Evolutionary conservation across 257 asterid species (phyloP).

Genomic region (Euphrasia confusa): DNA sequence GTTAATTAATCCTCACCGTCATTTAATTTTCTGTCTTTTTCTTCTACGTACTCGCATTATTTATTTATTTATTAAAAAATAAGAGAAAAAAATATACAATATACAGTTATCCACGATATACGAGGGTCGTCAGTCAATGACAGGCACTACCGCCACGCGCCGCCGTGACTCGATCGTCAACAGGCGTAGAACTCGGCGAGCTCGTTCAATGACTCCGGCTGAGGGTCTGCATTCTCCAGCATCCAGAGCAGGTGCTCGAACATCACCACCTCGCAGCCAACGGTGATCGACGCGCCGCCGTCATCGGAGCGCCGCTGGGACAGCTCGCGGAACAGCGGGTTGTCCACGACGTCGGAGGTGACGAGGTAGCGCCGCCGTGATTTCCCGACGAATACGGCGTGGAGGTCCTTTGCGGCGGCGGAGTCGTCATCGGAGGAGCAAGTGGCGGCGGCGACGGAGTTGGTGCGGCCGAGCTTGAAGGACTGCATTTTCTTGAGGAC

Average conservation of each 20-base stretch:
- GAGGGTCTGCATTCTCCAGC: slow-evolving; percentile 67
- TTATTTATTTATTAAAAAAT: neutral
- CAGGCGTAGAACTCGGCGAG: slow-evolving; percentile 54
- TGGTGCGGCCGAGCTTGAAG: slow-evolving; percentile 64
- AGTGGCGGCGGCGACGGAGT: slow-evolving; percentile 46
- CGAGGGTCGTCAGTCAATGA: too few relatives aligned
- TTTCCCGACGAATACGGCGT: slow-evolving; percentile 87
- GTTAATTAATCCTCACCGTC: too few relatives aligned
- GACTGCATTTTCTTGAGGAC: slow-evolving; percentile 92
- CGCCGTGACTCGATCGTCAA: slow-evolving; percentile 24
- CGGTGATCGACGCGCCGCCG: slow-evolving; percentile 31
- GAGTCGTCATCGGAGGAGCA: slow-evolving; percentile 36
- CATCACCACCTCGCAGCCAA: slow-evolving; percentile 85
- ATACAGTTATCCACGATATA: slow-evolving; percentile 32
- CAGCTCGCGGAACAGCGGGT: slow-evolving; percentile 89
- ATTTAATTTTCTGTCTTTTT: neutral
- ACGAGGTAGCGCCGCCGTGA: slow-evolving; percentile 83
- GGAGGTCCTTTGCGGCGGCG: slow-evolving; percentile 34
- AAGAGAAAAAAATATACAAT: neutral
- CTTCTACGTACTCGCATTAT: slow-evolving; percentile 35
- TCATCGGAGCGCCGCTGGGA: slow-evolving; percentile 31
- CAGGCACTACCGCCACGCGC: neutral
- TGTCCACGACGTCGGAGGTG: slow-evolving; percentile 64
- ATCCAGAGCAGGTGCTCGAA: slow-evolving; percentile 76
- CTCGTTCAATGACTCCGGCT: slow-evolving; percentile 72